Percentiles rank a stretch among this genome's conserved stretches.
Evolutionary conservation across 306 rosid species (phyloP).

Genomic region (Quercus mongolica): DNA sequence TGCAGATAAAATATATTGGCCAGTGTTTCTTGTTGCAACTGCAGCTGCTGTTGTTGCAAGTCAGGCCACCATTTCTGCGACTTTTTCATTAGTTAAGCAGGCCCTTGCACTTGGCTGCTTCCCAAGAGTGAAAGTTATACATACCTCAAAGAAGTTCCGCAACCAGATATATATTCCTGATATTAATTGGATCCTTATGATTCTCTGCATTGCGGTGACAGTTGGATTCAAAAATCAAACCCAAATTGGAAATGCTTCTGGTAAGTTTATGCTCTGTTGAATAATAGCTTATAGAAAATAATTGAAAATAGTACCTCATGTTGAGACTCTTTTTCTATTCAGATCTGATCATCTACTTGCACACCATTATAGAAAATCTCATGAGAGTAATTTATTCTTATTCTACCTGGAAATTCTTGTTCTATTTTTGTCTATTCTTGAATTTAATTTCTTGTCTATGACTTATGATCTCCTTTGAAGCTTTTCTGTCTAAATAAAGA

Average conservation of each 20-base stretch:
- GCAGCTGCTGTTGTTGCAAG: constrained; percentile 94
- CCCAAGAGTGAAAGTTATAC: constrained; percentile 91
- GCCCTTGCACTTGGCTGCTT: constrained; percentile 95
- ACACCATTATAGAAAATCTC: background rate
- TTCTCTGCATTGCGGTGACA: constrained; percentile 89
- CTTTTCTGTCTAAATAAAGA: background rate
- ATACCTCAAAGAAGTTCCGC: constrained; percentile 74
- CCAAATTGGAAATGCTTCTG: constrained; percentile 97
- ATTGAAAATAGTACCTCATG: no score
- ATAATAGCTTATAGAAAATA: background rate
- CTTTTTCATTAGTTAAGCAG: constrained; percentile 87
- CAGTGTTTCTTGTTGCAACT: constrained; percentile 84
- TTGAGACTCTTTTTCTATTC: background rate
- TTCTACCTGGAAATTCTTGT: background rate
- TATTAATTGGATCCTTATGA: constrained; percentile 91
- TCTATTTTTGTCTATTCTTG: background rate
- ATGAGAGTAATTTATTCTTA: background rate
- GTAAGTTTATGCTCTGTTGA: constrained; percentile 33
- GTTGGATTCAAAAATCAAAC: constrained; percentile 87
- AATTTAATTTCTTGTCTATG: background rate
- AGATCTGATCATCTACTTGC: background rate
- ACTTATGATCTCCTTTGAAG: background rate
- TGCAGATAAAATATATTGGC: constrained; percentile 80
- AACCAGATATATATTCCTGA: constrained; percentile 91
- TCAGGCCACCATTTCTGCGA: constrained; percentile 92